A percentile compares a stretch with the other conserved stretches of the same genome.
Conservation (phyloP, 768 basidiomycete genomes). For the Kwoniella mangroviensis region DNA sequence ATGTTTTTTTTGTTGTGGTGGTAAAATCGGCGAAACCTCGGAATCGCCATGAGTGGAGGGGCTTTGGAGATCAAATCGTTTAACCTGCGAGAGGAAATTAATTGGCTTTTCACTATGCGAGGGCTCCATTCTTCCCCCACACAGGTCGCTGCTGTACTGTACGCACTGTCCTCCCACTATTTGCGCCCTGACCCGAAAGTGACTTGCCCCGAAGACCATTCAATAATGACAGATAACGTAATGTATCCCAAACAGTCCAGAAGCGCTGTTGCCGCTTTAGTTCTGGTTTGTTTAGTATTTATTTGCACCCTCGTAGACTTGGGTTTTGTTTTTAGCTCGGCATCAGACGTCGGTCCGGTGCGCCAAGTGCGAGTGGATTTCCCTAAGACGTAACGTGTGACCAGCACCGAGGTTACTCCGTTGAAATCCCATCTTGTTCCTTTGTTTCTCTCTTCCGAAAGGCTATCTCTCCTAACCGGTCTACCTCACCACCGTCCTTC, state of each 20-base stretch:
- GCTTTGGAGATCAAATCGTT: neutral
- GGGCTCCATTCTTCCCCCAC: neutral
- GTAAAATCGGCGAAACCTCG: slow-evolving; percentile 3
- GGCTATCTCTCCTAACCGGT: neutral
- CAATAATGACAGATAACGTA: too few relatives aligned
- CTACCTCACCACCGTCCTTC: neutral
- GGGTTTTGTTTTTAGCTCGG: neutral
- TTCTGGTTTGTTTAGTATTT: neutral
- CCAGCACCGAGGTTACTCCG: slow-evolving; percentile 1
- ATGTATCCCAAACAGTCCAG: too few relatives aligned
- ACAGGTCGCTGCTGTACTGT: neutral
- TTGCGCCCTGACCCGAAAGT: neutral
- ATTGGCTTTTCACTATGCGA: neutral
- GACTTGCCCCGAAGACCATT: neutral
- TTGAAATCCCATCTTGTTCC: neutral
- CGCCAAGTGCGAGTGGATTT: neutral
- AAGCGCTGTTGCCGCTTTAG: neutral
- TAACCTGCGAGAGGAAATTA: neutral
- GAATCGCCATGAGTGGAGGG: neutral
- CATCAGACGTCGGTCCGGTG: neutral
- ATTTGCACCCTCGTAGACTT: neutral
- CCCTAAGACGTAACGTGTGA: neutral
- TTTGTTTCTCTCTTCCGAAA: neutral
- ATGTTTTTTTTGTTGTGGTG: neutral
- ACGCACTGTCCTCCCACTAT: neutral